Evolutionary conservation across 1,139 yeast genomes (phyloP), one percentile per base, ranked within the genome.

Genomic region (Saccharomyces uvarum): DNA sequence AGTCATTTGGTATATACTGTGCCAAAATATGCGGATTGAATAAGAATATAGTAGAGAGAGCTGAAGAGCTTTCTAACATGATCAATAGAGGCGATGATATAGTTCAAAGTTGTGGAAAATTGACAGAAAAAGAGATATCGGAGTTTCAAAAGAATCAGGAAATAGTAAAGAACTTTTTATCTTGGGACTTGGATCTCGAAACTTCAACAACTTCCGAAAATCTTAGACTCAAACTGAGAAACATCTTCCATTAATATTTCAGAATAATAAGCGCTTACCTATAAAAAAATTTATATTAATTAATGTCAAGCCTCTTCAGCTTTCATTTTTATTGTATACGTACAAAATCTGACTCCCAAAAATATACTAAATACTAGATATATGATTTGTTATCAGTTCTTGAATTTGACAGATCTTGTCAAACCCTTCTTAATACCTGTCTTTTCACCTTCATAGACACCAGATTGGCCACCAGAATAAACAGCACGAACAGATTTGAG

Each of bases 361-460:
- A 50, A 49, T 28, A 27, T 32, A 16, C 41, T 14, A 24, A 46
- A 19, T 49, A 38, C 46, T 38, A 50, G 11, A 38, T 14, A 50
- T 31, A 42, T 42, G 13, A 44, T 50, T 26, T 24, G 42, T 19
- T 27, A 42, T 50, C 59, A 64, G 55, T 59, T 61, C 52, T 64
- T 70, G 64, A 91, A 84, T 72, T 86, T 88, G 68, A 88, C 91
- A 65, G 96, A 85, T 71, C 90, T 83, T 38, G 96, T 80, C 58
- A 93, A 70, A 59, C 90, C 89, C 81, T 93, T 91, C 78, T 90
- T 90, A 72, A 93, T 93, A 87, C 99, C 99, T 26, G 98, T 91
- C 76, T 82, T 80, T 72, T 93, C 99, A 73, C 99, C 99, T 61
- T 80, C 86, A 72, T 95, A 93, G 2, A 96, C 85, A 53, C 97